These are phyloP conservation scores for Blastobotrys proliferans DNA, from an alignment of 1,139 yeast species.

Conservation along the genomic window DNA sequence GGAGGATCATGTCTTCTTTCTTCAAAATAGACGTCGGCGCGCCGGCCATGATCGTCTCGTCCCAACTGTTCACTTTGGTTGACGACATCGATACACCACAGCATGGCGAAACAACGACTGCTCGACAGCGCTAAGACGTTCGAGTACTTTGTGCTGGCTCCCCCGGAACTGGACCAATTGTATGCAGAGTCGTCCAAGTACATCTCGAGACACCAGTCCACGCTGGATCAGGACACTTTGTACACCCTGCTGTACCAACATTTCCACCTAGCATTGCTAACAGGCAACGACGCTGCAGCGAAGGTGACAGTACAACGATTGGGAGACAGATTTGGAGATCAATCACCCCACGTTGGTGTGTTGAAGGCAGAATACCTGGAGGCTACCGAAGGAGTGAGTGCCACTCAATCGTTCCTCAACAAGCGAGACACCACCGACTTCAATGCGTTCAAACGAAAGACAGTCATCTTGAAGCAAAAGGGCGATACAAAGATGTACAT, in stretches of 20 bases:
- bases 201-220: constrained; percentile 34
- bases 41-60: no score
- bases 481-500: constrained; percentile 42
- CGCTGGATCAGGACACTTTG: constrained; percentile 47
- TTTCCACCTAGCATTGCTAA: constrained; percentile 59
- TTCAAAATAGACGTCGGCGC: no score
- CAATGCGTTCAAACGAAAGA: constrained; percentile 37
- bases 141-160: constrained; percentile 14
- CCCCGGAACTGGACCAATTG: constrained; percentile 27
- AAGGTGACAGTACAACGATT: constrained; percentile 58
- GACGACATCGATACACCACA: neutral
- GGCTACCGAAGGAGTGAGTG: constrained; percentile 48
- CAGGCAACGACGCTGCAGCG: constrained; percentile 71
- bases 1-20: no score
- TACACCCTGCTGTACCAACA: constrained; percentile 65
- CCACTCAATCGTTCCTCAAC: constrained; percentile 38
- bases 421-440: constrained; percentile 35
- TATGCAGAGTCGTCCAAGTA: constrained; percentile 32
- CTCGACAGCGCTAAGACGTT: constrained; percentile 7
- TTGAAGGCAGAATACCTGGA: constrained; percentile 56
- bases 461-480: constrained; percentile 32
- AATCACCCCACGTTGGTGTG: constrained; percentile 54
- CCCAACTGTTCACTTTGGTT: no score
- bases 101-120: constrained; percentile 7
- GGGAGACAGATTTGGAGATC: constrained; percentile 56